Evolutionary conservation across 164 flowering plant species (phyloP).

Genomic region (Vitis amurensis): DNA sequence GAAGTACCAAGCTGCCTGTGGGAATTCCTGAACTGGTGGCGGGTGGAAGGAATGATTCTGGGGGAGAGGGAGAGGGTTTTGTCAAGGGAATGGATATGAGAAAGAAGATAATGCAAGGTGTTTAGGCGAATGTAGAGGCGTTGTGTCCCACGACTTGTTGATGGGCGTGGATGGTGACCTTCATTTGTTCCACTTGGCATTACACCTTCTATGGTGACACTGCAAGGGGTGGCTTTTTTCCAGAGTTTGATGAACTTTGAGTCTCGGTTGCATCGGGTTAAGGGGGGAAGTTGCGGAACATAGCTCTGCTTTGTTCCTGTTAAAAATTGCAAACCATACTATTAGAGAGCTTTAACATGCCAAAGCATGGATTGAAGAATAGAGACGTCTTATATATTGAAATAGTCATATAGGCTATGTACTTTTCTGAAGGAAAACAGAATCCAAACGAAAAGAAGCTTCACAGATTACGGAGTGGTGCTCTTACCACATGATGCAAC

Average conservation of each 20-base stretch:
- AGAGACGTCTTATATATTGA: not conserved
- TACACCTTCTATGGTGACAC: no score
- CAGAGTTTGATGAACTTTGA: slow-evolving; percentile 63
- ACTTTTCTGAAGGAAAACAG: no score
- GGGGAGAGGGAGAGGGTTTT: slow-evolving; percentile 63
- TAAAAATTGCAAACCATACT: not conserved
- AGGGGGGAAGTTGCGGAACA: slow-evolving; percentile 76
- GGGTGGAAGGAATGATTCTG: slow-evolving; percentile 35
- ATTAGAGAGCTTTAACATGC: not conserved
- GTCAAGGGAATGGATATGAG: slow-evolving; percentile 68
- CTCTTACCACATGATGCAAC: slow-evolving; percentile 82
- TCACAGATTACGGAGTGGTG: no score
- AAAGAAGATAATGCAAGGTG: slow-evolving; percentile 72
- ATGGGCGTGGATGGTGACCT: no score
- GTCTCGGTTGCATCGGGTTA: slow-evolving; percentile 83
- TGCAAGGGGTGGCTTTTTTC: slow-evolving; percentile 25
- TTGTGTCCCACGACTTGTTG: slow-evolving; percentile 68
- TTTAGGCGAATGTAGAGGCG: slow-evolving; percentile 94
- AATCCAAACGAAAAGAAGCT: no score
- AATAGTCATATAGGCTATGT: no score
- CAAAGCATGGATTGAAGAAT: not conserved
- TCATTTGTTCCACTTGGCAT: no score
- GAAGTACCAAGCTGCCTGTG: slow-evolving; percentile 27
- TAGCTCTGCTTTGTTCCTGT: slow-evolving; percentile 84
- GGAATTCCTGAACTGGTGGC: slow-evolving; percentile 23